Evolutionary conservation across 1,284 basidiomycete species (phyloP), one percentile per base, ranked within the genome.

Genomic region (Heterobasidion annosum): DNA sequence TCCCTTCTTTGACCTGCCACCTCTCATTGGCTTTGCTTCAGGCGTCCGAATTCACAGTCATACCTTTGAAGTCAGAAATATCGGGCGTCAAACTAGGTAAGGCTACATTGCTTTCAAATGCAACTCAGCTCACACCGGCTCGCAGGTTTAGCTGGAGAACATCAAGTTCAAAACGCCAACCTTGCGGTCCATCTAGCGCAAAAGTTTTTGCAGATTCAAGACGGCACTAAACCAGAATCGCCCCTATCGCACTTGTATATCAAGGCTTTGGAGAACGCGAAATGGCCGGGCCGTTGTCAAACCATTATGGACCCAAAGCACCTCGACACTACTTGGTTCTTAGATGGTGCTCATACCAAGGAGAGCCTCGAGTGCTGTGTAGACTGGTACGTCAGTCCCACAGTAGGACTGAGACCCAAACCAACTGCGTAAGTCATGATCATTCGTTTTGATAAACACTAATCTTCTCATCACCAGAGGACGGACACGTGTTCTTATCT

Each of bases 271-370:
- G 70, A 81, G 58, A 72, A 78, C 13, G 81, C 94, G 0, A 81
- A 76, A 57, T 99, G 96, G 96, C 96, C 97, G 2, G 97, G 97
- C n/a, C 82, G 97, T 45, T 99, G 97, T 68, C 97, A 99, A 70
- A 81, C 79, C 1, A 83, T 97, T 7, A 57, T 61, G 2, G 88
- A 93, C 60, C 83, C 83, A 1, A 65, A 59, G 16, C 64, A 74
- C 52, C 44, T 66, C 2, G 64, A 66, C 4, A 73, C 81, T 9
- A 90, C 82, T 1, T 99, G 94, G 93, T 92, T 87, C 67, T 74
- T 99, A 25, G 97, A 99, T 67, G 97, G 97, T 1, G 95, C 96
- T 12, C 97, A 99, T 68, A 99, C 97, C 0, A 72, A 82, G 12
- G 97, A 99, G 67, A 97, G 93, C 64, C 74, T 99, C 34, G 77